Conservation (phyloP, 805 yeast species). For the Nakazawaea sp. region DNA sequence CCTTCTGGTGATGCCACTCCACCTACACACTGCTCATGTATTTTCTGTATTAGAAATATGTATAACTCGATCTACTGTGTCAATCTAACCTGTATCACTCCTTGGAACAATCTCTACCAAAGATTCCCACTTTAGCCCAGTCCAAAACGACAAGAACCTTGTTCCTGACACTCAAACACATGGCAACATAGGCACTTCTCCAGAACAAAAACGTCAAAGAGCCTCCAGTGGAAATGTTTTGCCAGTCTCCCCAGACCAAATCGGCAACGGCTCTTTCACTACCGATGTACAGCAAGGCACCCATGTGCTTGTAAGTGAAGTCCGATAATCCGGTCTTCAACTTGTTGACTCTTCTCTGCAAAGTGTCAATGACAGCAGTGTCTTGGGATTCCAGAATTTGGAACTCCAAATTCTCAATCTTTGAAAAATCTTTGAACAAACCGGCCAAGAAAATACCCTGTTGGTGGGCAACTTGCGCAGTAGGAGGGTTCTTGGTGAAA, state of each 20-base stretch:
- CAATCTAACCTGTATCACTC: too few species aligned
- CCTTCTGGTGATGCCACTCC: too few species aligned
- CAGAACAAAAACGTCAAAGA: slow-evolving; percentile 85
- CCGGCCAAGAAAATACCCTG: slow-evolving; percentile 79
- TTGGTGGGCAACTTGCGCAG: slow-evolving; percentile 97
- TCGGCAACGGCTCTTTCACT: slow-evolving; percentile 93
- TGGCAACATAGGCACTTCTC: slow-evolving; percentile 89
- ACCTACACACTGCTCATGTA: too few species aligned
- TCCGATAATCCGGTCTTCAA: slow-evolving; percentile 39
- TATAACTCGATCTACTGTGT: too few species aligned
- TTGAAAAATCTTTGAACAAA: slow-evolving; percentile 58
- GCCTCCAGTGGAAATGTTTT: slow-evolving; percentile 78
- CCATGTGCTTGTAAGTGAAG: slow-evolving; percentile 82
- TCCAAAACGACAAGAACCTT: slow-evolving; percentile 80
- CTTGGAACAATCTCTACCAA: slow-evolving; percentile 92
- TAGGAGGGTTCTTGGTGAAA: slow-evolving; percentile 85
- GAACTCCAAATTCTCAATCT: slow-evolving; percentile 50
- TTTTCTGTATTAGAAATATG: too few species aligned
- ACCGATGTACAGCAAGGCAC: slow-evolving; percentile 93
- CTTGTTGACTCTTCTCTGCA: slow-evolving; percentile 37
- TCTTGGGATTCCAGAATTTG: slow-evolving; percentile 26
- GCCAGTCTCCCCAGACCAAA: slow-evolving; percentile 71
- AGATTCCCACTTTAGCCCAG: slow-evolving; percentile 81
- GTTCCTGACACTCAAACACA: slow-evolving; percentile 88
- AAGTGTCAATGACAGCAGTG: slow-evolving; percentile 30